phyloP scores from a whole-genome alignment of 2,329 filamentous ascomycete genomes.

The Ustulina deusta region DNA sequence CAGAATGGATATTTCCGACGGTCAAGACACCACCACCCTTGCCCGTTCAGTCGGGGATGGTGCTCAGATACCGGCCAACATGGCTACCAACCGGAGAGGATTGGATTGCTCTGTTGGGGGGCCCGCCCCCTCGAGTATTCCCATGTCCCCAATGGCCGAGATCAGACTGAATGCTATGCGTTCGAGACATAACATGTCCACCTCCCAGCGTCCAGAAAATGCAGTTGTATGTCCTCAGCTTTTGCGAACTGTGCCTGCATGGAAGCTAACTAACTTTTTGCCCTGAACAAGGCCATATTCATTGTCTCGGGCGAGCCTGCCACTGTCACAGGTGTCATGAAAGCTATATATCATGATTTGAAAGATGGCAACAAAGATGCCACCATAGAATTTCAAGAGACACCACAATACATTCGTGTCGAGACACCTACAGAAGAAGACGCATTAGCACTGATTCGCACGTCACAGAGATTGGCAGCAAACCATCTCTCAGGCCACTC shows the following conservation, averaged over 20 bases:
- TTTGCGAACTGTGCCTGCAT: background rate
- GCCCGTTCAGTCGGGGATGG: background rate
- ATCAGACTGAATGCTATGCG: constrained; percentile 4
- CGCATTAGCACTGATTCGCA: constrained; percentile 33
- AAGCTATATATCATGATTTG: constrained; percentile 52
- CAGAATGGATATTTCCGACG: background rate
- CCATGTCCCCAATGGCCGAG: constrained; percentile 8
- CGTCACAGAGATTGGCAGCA: constrained; percentile 34
- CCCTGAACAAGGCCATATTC: constrained; percentile 27
- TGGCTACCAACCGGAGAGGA: background rate
- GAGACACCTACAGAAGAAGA: constrained; percentile 36
- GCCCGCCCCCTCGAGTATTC: background rate
- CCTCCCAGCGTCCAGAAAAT: background rate
- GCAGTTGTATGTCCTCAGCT: constrained; percentile 25
- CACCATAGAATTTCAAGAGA: constrained; percentile 33
- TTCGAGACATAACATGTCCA: background rate
- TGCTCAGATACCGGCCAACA: background rate
- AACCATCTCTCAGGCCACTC: constrained; percentile 32
- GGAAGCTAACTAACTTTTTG: constrained; percentile 16
- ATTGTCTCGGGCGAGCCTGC: constrained; percentile 23
- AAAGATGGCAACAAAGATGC: constrained; percentile 55
- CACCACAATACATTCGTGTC: constrained; percentile 36
- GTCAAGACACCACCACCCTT: background rate
- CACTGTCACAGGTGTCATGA: constrained; percentile 5
- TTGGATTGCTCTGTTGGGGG: background rate